phyloP scores from a whole-genome alignment of 2,329 filamentous ascomycete genomes.

The Botrytis tulipae region DNA sequence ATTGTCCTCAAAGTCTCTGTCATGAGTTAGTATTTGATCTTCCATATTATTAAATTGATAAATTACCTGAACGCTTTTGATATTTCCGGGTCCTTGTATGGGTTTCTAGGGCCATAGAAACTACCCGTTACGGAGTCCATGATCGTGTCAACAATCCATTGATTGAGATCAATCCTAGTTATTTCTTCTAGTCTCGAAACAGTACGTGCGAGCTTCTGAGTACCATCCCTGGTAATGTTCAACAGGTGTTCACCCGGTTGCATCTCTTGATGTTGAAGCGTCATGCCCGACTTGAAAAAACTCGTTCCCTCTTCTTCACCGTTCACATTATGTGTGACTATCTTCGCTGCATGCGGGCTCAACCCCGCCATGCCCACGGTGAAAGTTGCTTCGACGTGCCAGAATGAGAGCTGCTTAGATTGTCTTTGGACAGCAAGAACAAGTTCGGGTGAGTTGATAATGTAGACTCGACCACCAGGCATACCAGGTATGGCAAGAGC shows the following conservation, averaged over 20 bases:
- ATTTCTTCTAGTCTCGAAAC: background rate
- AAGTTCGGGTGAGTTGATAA: slow-evolving; percentile 1
- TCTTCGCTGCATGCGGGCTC: background rate
- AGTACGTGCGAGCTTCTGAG: background rate
- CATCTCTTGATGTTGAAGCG: background rate
- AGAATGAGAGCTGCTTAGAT: slow-evolving; percentile 6
- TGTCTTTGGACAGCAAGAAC: background rate
- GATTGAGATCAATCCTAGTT: background rate
- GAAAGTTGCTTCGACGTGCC: slow-evolving; percentile 1
- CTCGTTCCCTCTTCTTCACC: background rate
- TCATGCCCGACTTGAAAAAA: background rate
- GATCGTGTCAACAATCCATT: background rate
- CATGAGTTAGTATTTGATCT: background rate
- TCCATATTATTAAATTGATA: background rate
- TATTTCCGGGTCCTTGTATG: background rate
- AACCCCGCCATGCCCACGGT: background rate
- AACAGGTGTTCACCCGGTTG: background rate
- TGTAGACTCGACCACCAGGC: slow-evolving; percentile 10
- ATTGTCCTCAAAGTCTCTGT: slow-evolving; percentile 1
- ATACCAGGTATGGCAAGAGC: slow-evolving; percentile 9
- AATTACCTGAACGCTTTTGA: slow-evolving; percentile 3
- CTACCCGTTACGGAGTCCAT: background rate
- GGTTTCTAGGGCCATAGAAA: slow-evolving; percentile 3
- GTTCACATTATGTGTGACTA: background rate
- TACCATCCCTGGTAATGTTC: background rate